phyloP scores from a whole-genome alignment of 108 stramenopile species.

The Pseudonitzschia pungens region DNA sequence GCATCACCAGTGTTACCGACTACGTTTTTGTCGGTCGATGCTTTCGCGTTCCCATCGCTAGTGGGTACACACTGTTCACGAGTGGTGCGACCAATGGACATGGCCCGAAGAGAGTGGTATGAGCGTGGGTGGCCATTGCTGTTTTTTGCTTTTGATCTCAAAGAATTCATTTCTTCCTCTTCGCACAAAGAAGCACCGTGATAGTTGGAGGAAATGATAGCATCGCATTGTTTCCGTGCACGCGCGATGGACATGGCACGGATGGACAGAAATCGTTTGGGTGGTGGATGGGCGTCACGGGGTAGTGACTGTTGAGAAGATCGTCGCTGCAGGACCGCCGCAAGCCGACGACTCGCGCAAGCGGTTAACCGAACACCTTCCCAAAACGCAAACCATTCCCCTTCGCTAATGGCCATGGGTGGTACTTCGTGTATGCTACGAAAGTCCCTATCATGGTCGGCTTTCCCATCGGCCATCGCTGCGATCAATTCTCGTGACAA shows the following conservation, averaged over 20 bases:
- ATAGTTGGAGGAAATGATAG: not conserved
- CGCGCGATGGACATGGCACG: not conserved
- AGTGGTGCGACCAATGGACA: conserved; percentile 26
- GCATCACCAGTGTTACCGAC: not conserved
- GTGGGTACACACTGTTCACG: not conserved
- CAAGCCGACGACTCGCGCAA: not conserved
- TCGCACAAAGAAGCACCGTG: not conserved
- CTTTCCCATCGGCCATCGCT: not conserved
- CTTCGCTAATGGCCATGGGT: no score
- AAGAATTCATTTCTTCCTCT: not conserved
- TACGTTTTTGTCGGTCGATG: not conserved
- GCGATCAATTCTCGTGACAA: not conserved
- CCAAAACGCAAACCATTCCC: not conserved
- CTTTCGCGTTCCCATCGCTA: not conserved
- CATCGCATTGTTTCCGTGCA: not conserved
- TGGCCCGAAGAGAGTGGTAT: conserved; percentile 18
- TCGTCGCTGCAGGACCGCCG: not conserved
- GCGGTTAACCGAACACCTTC: not conserved
- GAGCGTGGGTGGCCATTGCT: not conserved
- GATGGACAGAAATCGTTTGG: not conserved
- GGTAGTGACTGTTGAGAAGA: not conserved
- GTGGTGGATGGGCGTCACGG: not conserved
- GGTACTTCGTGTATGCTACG: no score
- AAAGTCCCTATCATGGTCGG: no score
- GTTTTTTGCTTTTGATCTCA: not conserved